These are phyloP conservation scores for Mycena leptocephala DNA, from an alignment of 768 basidiomycete genomes.

Conservation along the genomic window DNA sequence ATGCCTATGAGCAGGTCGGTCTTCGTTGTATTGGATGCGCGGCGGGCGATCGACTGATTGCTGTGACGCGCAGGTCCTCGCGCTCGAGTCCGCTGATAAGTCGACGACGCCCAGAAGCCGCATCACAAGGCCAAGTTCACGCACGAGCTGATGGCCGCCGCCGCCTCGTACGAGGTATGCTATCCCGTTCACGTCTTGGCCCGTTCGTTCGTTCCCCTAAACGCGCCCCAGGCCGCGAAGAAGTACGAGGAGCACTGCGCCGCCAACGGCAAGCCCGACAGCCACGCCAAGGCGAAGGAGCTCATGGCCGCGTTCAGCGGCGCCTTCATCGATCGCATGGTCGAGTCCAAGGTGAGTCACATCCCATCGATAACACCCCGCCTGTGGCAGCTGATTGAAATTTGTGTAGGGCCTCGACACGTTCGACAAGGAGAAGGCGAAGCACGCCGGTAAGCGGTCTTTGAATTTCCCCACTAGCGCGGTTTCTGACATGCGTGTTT, in stretches of 20 bases:
- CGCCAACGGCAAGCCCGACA: constrained; percentile 63
- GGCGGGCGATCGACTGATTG: background rate
- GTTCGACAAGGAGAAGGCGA: constrained; percentile 28
- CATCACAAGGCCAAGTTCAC: constrained; percentile 71
- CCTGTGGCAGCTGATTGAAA: background rate
- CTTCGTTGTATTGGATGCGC: background rate
- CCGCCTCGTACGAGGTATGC: constrained; percentile 75
- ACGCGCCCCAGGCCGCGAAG: constrained; percentile 68
- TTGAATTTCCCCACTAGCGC: background rate
- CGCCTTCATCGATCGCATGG: constrained; percentile 57
- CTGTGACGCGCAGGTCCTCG: constrained; percentile 4
- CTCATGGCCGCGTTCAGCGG: constrained; percentile 71
- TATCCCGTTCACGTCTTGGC: background rate
- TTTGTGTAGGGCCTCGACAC: constrained; percentile 22
- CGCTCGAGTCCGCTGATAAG: too few relatives aligned
- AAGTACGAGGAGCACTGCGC: constrained; percentile 71
- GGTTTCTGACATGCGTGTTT: background rate
- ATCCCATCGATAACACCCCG: background rate
- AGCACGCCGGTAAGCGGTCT: constrained; percentile 19
- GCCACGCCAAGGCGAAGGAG: constrained; percentile 74
- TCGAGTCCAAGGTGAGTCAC: constrained; percentile 31
- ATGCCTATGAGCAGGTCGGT: constrained; percentile 22
- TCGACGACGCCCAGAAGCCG: constrained; percentile 14
- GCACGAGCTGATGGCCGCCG: constrained; percentile 79
- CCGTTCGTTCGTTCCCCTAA: background rate